Evolutionary conservation across 805 yeast genomes (phyloP).

Genomic region (Monosporozyma servazzii): DNA sequence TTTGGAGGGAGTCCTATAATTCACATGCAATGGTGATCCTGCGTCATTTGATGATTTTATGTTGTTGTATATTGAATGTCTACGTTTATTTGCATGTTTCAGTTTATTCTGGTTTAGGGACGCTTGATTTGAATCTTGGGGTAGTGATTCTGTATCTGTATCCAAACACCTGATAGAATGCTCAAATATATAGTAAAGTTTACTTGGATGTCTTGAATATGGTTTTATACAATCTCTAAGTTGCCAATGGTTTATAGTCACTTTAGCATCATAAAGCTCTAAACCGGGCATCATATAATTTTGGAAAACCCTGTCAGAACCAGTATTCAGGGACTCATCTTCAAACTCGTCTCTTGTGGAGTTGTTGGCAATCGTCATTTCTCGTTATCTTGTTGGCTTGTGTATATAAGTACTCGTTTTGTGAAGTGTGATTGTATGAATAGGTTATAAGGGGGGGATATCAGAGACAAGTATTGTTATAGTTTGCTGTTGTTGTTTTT

Average conservation of each 20-base stretch:
- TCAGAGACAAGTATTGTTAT: neutral
- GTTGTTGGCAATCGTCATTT: slow-evolving; percentile 5
- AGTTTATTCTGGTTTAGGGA: neutral
- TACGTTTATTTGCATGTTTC: neutral
- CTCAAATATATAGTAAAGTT: slow-evolving; percentile 50
- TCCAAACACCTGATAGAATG: slow-evolving; percentile 42
- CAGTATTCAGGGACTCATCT: slow-evolving; percentile 19
- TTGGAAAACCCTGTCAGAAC: slow-evolving; percentile 25
- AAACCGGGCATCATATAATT: slow-evolving; percentile 28
- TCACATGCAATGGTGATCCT: slow-evolving; percentile 2
- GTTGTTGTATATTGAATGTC: neutral
- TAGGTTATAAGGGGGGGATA: neutral
- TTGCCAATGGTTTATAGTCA: slow-evolving; percentile 59
- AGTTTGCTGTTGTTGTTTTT: neutral
- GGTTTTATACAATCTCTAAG: slow-evolving; percentile 62
- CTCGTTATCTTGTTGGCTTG: neutral
- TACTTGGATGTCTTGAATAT: slow-evolving; percentile 33
- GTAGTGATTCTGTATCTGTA: slow-evolving; percentile 14
- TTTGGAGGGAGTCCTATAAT: slow-evolving; percentile 18
- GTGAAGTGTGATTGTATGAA: neutral
- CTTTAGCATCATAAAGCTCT: slow-evolving; percentile 25
- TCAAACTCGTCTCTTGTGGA: slow-evolving; percentile 11
- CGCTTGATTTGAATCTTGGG: neutral
- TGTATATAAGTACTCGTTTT: neutral
- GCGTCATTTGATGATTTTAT: neutral